phyloP scores from a whole-genome alignment of 495 filamentous ascomycete species.

The Elasticomyces elasticus region DNA sequence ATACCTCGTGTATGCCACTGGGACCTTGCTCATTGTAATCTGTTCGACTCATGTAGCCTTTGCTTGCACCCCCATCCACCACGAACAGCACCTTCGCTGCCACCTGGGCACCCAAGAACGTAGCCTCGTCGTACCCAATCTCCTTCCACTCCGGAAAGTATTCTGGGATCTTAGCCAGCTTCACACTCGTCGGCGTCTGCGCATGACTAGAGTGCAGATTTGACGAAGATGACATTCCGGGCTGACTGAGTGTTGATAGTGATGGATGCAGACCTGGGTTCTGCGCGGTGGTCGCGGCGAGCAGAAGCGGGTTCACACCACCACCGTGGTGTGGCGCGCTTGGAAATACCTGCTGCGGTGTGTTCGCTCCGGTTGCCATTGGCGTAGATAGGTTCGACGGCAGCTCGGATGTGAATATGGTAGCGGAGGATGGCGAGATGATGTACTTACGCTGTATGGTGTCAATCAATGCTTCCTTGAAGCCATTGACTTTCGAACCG shows the following conservation, averaged over 20 bases:
- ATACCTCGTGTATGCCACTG: slow-evolving; percentile 48
- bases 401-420: slow-evolving; percentile 94
- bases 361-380: slow-evolving; percentile 81
- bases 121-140: slow-evolving; percentile 45
- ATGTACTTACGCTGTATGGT: slow-evolving; percentile 73
- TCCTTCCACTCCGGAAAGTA: slow-evolving; percentile 96
- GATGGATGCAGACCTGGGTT: slow-evolving; percentile 38
- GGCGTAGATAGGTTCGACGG: slow-evolving; percentile 86
- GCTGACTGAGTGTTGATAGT: slow-evolving; percentile 29
- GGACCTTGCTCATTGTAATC: slow-evolving; percentile 76
- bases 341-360: slow-evolving; percentile 56
- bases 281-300: slow-evolving; percentile 71
- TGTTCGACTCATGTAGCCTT: slow-evolving; percentile 60
- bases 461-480: slow-evolving; percentile 75
- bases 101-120: slow-evolving; percentile 70
- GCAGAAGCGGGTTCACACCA: slow-evolving; percentile 81
- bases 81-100: slow-evolving; percentile 67
- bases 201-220: slow-evolving; percentile 66
- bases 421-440: slow-evolving; percentile 79
- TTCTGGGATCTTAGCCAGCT: slow-evolving; percentile 63
- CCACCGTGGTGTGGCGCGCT: slow-evolving; percentile 31
- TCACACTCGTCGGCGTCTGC: slow-evolving; percentile 83
- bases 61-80: slow-evolving; percentile 57
- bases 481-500: slow-evolving; percentile 70
- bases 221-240: slow-evolving; percentile 34